Evolutionary conservation across 2,329 filamentous ascomycete species (phyloP), one percentile per base, ranked within the genome.

Genomic region (Drechslerella dactyloides): DNA sequence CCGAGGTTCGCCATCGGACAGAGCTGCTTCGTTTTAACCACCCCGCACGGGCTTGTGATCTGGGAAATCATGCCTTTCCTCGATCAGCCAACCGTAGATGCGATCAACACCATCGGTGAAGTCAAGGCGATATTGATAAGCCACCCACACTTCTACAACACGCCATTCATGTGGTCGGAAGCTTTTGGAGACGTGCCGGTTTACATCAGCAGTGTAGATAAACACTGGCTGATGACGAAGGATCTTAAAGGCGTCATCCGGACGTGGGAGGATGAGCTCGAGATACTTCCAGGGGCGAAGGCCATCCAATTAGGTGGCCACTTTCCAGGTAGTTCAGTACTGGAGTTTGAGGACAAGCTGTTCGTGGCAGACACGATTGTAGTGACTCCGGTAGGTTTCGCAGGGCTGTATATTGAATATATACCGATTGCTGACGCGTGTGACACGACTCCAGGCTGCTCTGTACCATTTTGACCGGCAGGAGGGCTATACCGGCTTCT

Each of bases 81-180:
- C 1, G 89, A 93, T 77, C 79, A 83, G 1, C 83, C 83, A 2
- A 93, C 90, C 0, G 79, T 90, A 0, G 77, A 80, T 0, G 78
- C 79, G 63, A 85, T 93, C 75, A 82, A 84, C 4, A 78, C 77
- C 0, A 81, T 87, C 5, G 90, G 90, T 48, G 89, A 89, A 0
- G 77, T 96, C 11, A 81, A 81, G 35, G 90, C 88, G 0, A 92
- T 94, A 51, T 86, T 87, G 75, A 90, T 93, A 73, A 87, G 85
- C 10, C 90, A 96, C 79, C 91, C 91, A 58, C 91, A 96, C 78
- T 96, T 90, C 80, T 94, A 90, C 80, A 87, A 87, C 13, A 89
- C 90, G 2, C 88, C 91, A 78, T 79, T 90, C 0, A 85, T 89
- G 74, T 96, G 91, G 90, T 87, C 89, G 0, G 78, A 81, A 50